Conservation (phyloP, 2,329 filamentous ascomycete species). For the Fusarium sp. region DNA sequence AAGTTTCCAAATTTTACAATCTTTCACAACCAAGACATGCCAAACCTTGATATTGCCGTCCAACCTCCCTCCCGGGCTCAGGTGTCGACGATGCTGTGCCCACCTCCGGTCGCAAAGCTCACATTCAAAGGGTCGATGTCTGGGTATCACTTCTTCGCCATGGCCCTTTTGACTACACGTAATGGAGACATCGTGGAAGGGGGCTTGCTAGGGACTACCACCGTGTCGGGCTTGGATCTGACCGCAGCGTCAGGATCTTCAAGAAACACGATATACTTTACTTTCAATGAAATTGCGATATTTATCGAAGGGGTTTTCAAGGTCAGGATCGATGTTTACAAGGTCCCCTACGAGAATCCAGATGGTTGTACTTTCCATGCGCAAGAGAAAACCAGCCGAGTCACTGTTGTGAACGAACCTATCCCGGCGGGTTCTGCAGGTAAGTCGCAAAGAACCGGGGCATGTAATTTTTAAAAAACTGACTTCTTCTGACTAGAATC, state of each 20-base stretch:
- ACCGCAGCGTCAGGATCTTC: conserved; percentile 13
- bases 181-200: conserved; percentile 38
- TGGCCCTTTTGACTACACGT: conserved; percentile 41
- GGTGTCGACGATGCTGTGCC: conserved; percentile 38
- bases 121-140: conserved; percentile 10
- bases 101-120: conserved; percentile 43
- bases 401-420: conserved; percentile 28
- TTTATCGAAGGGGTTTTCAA: conserved; percentile 41
- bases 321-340: conserved; percentile 51
- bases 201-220: conserved; percentile 35
- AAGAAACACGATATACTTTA: conserved; percentile 39
- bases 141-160: conserved; percentile 48
- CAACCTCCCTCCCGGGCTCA: conserved; percentile 45
- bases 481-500: conserved; percentile 5
- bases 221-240: conserved; percentile 36
- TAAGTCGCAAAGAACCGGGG: conserved; percentile 1
- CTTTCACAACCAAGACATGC: conserved; percentile 21
- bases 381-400: conserved; percentile 33
- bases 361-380: conserved; percentile 27
- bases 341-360: conserved; percentile 26
- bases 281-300: conserved; percentile 48
- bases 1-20: not conserved
- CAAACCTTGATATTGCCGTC: conserved; percentile 39
- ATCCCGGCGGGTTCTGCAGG: conserved; percentile 14
- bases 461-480: not conserved